Percentiles rank a stretch among this genome's conserved stretches.
Evolutionary conservation across 129 eudicot species (phyloP).

Genomic region (Calendula officinalis): DNA sequence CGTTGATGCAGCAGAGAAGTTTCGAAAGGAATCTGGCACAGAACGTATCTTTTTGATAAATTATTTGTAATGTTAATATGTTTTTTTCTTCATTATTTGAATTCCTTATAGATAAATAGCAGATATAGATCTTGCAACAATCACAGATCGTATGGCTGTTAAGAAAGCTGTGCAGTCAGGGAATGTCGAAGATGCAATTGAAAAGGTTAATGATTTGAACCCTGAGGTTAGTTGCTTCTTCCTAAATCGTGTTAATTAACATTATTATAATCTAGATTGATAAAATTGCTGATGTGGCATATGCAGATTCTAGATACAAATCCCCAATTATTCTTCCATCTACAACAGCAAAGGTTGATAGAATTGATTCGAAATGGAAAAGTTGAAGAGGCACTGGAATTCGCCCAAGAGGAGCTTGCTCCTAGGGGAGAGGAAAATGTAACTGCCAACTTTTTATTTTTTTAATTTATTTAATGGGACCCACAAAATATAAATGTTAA

Average conservation of each 20-base stretch:
- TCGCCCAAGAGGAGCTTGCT: conserved; percentile 98
- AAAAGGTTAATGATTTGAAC: conserved; percentile 91
- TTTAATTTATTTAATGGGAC: not conserved
- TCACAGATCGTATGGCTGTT: conserved; percentile 96
- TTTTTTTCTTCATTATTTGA: conserved; percentile 13
- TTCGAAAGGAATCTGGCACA: conserved; percentile 82
- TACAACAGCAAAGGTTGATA: conserved; percentile 92
- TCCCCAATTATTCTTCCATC: conserved; percentile 93
- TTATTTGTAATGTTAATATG: conserved; percentile 10
- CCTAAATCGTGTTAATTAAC: not conserved
- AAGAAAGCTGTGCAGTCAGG: conserved; percentile 95
- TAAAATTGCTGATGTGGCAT: conserved; percentile 5
- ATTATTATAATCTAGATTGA: not conserved
- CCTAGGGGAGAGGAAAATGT: conserved; percentile 99
- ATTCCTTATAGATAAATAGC: conserved; percentile 69
- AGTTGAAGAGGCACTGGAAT: conserved; percentile 89
- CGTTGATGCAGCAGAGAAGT: conserved; percentile 94
- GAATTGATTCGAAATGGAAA: conserved; percentile 90
- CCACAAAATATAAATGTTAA: not conserved
- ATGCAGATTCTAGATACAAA: conserved; percentile 93
- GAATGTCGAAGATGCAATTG: conserved; percentile 96
- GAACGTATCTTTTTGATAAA: conserved; percentile 68
- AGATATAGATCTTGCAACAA: conserved; percentile 90
- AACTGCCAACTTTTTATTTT: conserved; percentile 18
- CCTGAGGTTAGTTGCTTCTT: conserved; percentile 70